A percentile compares a stretch with the other conserved stretches of the same genome.
Evolutionary conservation across 192 early-diverging fungal species (phyloP).

Genomic region (Rhizophlyctis rosea): DNA sequence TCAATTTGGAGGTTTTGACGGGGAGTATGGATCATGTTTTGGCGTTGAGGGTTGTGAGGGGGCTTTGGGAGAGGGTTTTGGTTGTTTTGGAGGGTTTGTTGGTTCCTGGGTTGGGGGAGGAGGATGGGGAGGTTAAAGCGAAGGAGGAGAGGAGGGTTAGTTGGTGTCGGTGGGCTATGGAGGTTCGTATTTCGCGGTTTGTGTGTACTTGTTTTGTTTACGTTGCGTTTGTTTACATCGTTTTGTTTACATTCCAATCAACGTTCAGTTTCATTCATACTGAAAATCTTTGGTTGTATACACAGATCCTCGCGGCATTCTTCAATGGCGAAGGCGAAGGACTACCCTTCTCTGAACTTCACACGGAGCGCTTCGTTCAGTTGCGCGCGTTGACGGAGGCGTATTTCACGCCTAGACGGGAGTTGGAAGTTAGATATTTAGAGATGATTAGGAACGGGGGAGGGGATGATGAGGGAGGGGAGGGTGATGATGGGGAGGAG

Average conservation of each 20-base stretch:
- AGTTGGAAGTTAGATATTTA: slow-evolving; percentile 12
- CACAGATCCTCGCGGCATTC: slow-evolving; percentile 6
- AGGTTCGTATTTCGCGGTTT: slow-evolving; percentile 10
- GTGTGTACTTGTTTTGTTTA: not conserved
- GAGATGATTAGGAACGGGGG: not conserved
- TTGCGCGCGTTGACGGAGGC: slow-evolving; percentile 11
- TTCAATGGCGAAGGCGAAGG: slow-evolving; percentile 34
- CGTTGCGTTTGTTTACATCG: not conserved
- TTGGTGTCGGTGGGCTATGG: slow-evolving; percentile 22
- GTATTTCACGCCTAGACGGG: slow-evolving; percentile 22
- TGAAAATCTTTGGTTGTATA: too few relatives aligned
- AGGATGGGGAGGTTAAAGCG: slow-evolving; percentile 23
- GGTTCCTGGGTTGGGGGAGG: slow-evolving; percentile 24
- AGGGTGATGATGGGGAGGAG: not conserved
- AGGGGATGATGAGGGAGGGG: not conserved
- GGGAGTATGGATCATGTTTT: slow-evolving; percentile 16
- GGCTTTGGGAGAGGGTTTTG: slow-evolving; percentile 28
- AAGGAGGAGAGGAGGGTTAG: slow-evolving; percentile 23
- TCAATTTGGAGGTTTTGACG: slow-evolving; percentile 35
- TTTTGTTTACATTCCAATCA: too few relatives aligned
- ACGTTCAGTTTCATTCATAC: too few relatives aligned
- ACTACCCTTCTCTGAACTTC: slow-evolving; percentile 9
- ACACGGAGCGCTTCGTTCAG: slow-evolving; percentile 11
- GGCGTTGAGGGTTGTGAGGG: slow-evolving; percentile 20
- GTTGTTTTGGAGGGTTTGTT: slow-evolving; percentile 24